These are phyloP conservation scores for Mortierella sp. DNA, from an alignment of 371 early-diverging fungal genomes.

Conservation along the genomic window DNA sequence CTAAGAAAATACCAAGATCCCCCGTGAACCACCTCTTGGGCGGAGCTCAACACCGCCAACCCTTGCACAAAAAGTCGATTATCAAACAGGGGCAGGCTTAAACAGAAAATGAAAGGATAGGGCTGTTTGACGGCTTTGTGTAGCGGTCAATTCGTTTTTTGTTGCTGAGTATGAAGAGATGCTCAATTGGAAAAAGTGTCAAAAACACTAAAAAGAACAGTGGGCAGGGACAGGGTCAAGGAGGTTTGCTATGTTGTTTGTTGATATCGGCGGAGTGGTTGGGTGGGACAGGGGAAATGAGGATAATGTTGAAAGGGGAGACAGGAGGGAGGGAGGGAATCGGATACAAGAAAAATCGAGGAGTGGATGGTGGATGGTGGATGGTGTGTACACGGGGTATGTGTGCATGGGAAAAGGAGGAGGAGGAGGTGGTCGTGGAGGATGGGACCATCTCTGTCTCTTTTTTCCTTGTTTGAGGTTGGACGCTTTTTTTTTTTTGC, in stretches of 20 bases:
- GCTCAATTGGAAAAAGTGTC: neutral
- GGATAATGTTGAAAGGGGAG: neutral
- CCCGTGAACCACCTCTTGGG: neutral
- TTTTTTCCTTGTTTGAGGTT: too few species aligned
- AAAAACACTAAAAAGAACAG: neutral
- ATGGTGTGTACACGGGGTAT: too few species aligned
- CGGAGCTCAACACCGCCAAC: neutral
- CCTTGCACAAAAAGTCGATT: neutral
- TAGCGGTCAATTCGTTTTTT: too few species aligned
- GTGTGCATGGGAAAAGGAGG: too few species aligned
- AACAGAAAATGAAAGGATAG: neutral
- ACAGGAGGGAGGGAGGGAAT: neutral
- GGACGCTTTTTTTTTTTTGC: too few species aligned
- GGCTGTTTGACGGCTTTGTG: neutral
- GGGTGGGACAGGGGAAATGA: neutral
- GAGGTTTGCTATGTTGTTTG: neutral
- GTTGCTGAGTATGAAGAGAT: neutral
- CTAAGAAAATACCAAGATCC: neutral
- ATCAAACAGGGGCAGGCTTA: neutral
- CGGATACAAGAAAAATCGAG: too few species aligned
- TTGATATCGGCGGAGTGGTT: neutral
- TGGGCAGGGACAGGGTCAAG: too few species aligned
- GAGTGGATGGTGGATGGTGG: too few species aligned
- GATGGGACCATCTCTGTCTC: too few species aligned
- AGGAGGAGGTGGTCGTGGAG: too few species aligned